A percentile compares a stretch with the other conserved stretches of the same genome.
Conservation (phyloP, 345 rosid genomes). For the Combretum micranthum region DNA sequence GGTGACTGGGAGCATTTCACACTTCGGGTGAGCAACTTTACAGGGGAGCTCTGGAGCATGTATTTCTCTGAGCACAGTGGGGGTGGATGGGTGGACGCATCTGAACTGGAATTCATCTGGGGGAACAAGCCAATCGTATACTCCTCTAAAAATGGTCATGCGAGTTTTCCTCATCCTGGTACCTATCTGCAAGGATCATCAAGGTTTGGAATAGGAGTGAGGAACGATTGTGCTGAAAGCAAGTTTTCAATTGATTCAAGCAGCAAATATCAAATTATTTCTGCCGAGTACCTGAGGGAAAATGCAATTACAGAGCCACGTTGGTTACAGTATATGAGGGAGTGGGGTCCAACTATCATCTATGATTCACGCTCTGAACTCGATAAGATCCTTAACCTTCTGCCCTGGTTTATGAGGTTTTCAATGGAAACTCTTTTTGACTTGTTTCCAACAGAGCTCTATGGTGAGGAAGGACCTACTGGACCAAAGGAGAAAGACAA, state of each 20-base stretch:
- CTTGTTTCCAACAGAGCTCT: constrained; percentile 78
- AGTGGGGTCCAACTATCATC: constrained; percentile 82
- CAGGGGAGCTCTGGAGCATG: constrained; percentile 71
- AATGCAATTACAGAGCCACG: constrained; percentile 56
- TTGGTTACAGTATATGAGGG: constrained; percentile 93
- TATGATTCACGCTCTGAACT: constrained; percentile 78
- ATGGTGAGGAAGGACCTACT: constrained; percentile 95
- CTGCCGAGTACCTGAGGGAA: constrained; percentile 72
- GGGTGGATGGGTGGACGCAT: constrained; percentile 71
- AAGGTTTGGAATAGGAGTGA: constrained; percentile 67
- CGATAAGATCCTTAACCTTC: constrained; percentile 55
- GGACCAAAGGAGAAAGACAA: constrained; percentile 94
- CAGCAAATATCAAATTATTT: constrained; percentile 51
- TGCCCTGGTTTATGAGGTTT: constrained; percentile 64
- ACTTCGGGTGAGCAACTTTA: constrained; percentile 75
- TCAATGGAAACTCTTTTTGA: constrained; percentile 71
- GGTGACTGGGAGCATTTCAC: constrained; percentile 95
- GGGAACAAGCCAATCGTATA: constrained; percentile 62
- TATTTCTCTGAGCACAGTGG: constrained; percentile 91
- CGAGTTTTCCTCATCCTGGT: constrained; percentile 82
- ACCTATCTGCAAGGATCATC: constrained; percentile 73
- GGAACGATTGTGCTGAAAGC: constrained; percentile 63
- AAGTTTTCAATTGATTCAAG: constrained; percentile 58
- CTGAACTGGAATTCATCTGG: constrained; percentile 51
- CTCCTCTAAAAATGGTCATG: constrained; percentile 81